Base-by-base conservation (phyloP, 2,329 filamentous ascomycete species). In the Penicillium sp. region DNA sequence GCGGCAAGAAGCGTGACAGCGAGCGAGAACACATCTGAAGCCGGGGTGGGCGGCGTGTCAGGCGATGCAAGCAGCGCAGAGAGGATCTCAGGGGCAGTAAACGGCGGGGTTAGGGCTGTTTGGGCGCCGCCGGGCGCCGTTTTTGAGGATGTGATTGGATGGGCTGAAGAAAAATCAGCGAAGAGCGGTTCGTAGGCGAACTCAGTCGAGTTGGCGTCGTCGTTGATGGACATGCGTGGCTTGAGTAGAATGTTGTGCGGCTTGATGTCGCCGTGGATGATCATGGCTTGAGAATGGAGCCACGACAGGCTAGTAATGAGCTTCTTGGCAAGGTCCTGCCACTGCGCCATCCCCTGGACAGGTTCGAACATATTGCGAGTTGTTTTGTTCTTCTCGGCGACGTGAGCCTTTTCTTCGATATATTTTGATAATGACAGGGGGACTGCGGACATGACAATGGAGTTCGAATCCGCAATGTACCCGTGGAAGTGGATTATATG, bases 181-280 rank as follows among this genome's bases (percentile, higher is more conserved):
- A 77, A 78, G 0, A 82, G 67, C n/a, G 79, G 77, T 15, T 79
- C 73, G 56, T 72, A 81, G 0, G 73, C 70, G 41, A 81, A 78
- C 6, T 57, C 64, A 11, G 52, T 58, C 3, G 63, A 62, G 5
- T 65, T 63, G 7, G 50, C 29, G 30, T 56, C 47, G 2, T 63
- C 56, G 41, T 60, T 31, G 7, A 64, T 56, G 4, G 62, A 61
- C n/a, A 64, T 50, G 5, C 69, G 63, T 23, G 69, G 66, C 3
- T 70, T 71, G 2, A 83, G 70, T 0, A 82, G 71, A 30, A 82
- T 71, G 46, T 82, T 83, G 50, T 77, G 75, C 5, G 79, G 80
- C 63, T 83, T 83, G 68, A 83, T 78, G 68, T 83, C 81, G 1
- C 79, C 81, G 64, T 84, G 82, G 3, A 83, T 74, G 4, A 83